phyloP scores from a whole-genome alignment of 257 asterid species.

The Rhazya stricta region DNA sequence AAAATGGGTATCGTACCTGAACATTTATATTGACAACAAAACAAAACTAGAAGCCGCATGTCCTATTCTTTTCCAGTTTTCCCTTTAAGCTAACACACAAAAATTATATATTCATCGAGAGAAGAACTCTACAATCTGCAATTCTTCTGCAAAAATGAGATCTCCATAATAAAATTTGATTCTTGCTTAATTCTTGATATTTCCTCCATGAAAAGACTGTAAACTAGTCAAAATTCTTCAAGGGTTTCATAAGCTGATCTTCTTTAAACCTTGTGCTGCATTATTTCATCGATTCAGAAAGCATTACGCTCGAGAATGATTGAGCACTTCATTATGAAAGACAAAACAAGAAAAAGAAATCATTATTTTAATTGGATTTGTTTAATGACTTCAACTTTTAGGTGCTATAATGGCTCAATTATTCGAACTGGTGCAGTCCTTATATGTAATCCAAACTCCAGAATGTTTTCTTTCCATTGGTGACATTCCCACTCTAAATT shows the following conservation, averaged over 20 bases:
- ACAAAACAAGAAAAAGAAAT: background rate
- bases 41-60: no score
- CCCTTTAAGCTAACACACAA: no score
- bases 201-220: background rate
- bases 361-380: slow-evolving; percentile 5
- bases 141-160: background rate
- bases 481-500: slow-evolving; percentile 62
- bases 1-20: no score
- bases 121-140: background rate
- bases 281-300: background rate
- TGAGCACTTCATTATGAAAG: slow-evolving; percentile 2
- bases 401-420: slow-evolving; percentile 80
- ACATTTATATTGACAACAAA: no score
- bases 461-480: slow-evolving; percentile 25
- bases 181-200: background rate
- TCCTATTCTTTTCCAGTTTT: no score
- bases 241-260: background rate
- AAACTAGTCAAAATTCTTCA: background rate
- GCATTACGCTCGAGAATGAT: background rate
- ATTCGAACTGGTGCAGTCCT: slow-evolving; percentile 47
- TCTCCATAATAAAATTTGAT: background rate
- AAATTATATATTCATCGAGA: no score
- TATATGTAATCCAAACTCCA: slow-evolving; percentile 28
- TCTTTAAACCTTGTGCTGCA: background rate
- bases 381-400: slow-evolving; percentile 38